phyloP scores from a whole-genome alignment of 1,139 yeast genomes.

The Kurtzmaniella quercitrusa region DNA sequence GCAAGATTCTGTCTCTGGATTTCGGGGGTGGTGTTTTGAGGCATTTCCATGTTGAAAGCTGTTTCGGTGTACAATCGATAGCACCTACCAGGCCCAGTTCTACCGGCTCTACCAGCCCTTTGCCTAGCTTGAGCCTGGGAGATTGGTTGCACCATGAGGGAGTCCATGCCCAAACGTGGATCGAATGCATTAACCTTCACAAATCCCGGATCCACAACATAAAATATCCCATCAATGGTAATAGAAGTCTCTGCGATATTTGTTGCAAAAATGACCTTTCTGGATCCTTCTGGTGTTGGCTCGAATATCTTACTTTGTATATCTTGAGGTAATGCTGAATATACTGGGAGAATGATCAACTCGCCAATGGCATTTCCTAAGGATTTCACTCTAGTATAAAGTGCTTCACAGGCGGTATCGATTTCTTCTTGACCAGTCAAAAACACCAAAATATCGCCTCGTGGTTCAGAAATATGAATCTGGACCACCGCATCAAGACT shows the following conservation, averaged over 20 bases:
- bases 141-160: conserved; percentile 67
- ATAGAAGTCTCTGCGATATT: conserved; percentile 81
- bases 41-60: conserved; percentile 73
- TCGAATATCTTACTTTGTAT: conserved; percentile 71
- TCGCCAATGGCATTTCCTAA: conserved; percentile 64
- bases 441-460: conserved; percentile 81
- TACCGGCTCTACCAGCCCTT: conserved; percentile 80
- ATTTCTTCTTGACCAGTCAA: conserved; percentile 91
- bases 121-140: conserved; percentile 83
- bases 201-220: conserved; percentile 79
- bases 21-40: conserved; percentile 82
- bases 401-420: conserved; percentile 80
- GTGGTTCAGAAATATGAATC: conserved; percentile 71
- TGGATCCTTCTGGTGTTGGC: conserved; percentile 64
- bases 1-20: conserved; percentile 88
- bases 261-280: conserved; percentile 75
- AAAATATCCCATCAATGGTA: conserved; percentile 74
- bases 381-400: conserved; percentile 61
- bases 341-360: conserved; percentile 79
- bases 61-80: conserved; percentile 68
- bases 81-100: conserved; percentile 84
- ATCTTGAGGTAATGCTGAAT: conserved; percentile 73
- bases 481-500: conserved; percentile 78
- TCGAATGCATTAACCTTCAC: conserved; percentile 77
- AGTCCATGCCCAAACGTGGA: conserved; percentile 73